Base-by-base conservation (phyloP, 768 basidiomycete species). In the Phylloporus arenicola region DNA sequence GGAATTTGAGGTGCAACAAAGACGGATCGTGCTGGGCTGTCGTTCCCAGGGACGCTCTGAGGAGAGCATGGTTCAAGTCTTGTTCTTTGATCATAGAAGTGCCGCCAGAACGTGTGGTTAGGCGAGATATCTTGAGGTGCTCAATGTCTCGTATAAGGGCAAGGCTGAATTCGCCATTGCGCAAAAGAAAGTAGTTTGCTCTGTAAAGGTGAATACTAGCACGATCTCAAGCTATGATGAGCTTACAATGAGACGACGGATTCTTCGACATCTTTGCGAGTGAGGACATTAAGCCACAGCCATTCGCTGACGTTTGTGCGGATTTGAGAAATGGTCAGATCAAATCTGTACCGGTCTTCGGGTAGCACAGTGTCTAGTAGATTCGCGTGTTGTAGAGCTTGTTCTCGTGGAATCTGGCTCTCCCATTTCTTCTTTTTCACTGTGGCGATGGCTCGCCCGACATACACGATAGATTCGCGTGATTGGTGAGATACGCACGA, bases 261-360 rank as follows among this genome's bases (percentile, higher is more conserved):
- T 20, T 86, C 86, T 55, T 87, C 84, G 1, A 94, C 85, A 54
- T 92, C 90, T 57, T 81, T 79, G 59, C 78, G 77, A 2, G 91
- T 94, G 45, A 96, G 72, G 33, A 95, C 85, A 60, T 93, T 91
- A 20, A 82, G 67, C 93, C 92, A 96, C 1, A 96, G 73, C 92
- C 92, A 96, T 73, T 96, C 93, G 62, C 91, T 88, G 45, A 94
- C 80, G 50, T 86, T 83, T 1, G 78, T 84, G 51, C 92, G 73
- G 33, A 93, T 88, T 52, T 84, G 80, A 16, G 79, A 71, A 31
- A 96, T 80, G 51, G 84, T 79, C 29, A 75, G 70, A 63, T 90
- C 89, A 60, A 96, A 90, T 14, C 74, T 77, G 53, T 88, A 84
- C 53, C 80, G 81, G 56, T 92, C 85, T 59, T 88, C 80, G 0